phyloP scores from a whole-genome alignment of 805 yeast species.

The Starmerella asiatica region DNA sequence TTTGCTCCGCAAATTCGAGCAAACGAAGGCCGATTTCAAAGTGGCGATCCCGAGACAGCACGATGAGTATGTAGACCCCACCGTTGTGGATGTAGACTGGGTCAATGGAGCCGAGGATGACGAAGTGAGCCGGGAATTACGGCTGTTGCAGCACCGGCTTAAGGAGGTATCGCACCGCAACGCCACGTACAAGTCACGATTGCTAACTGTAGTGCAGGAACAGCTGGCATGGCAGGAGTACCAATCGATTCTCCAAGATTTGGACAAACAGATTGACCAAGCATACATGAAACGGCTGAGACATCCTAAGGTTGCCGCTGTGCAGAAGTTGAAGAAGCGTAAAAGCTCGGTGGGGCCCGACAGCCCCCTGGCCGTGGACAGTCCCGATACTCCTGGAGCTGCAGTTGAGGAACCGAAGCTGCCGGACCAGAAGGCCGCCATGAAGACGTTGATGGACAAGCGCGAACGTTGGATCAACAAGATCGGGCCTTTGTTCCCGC shows the following conservation, averaged over 20 bases:
- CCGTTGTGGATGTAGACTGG: slow-evolving; percentile 48
- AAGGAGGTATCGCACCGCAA: slow-evolving; percentile 49
- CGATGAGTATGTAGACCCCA: slow-evolving; percentile 19
- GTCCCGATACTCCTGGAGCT: slow-evolving; percentile 6
- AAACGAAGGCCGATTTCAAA: slow-evolving; percentile 21
- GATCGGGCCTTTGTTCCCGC: slow-evolving; percentile 73
- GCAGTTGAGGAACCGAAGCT: slow-evolving; percentile 19
- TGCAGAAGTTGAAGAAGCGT: slow-evolving; percentile 39
- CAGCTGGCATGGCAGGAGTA: slow-evolving; percentile 94
- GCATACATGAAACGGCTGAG: slow-evolving; percentile 73
- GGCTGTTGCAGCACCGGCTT: slow-evolving; percentile 57
- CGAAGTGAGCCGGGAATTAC: slow-evolving; percentile 74
- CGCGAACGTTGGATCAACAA: slow-evolving; percentile 76
- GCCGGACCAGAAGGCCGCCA: slow-evolving; percentile 63
- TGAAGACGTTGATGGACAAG: slow-evolving; percentile 70
- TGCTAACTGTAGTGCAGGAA: slow-evolving; percentile 66
- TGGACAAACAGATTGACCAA: slow-evolving; percentile 94
- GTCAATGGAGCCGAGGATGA: slow-evolving; percentile 75
- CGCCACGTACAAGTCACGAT: slow-evolving; percentile 46
- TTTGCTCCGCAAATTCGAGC: slow-evolving; percentile 25
- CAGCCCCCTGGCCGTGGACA: slow-evolving; percentile 9
- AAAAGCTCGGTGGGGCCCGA: slow-evolving; percentile 4
- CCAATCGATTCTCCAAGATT: slow-evolving; percentile 73
- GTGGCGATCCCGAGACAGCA: slow-evolving; percentile 14
- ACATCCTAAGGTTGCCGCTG: slow-evolving; percentile 39